Evolutionary conservation across 192 early-diverging fungal genomes (phyloP).

Genomic region (Geranomyces michiganensis): DNA sequence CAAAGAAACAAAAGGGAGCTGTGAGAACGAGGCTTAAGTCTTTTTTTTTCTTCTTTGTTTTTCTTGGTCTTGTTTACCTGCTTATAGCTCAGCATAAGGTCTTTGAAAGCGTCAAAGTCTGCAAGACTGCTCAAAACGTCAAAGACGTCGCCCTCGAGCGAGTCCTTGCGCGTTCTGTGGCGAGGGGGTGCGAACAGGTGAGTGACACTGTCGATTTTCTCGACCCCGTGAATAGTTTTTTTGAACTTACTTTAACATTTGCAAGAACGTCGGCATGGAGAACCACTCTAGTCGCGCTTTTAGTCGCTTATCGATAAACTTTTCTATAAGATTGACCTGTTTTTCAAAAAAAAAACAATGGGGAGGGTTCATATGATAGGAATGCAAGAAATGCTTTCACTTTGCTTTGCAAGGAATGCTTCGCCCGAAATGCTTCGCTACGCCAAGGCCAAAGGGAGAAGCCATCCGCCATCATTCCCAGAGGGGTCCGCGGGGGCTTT

Average conservation of each 20-base stretch:
- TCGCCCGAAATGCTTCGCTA: too few relatives aligned
- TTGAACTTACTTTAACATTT: constrained; percentile 40
- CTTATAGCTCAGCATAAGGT: constrained; percentile 55
- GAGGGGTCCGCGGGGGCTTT: too few relatives aligned
- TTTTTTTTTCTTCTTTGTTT: neutral
- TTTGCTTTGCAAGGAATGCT: neutral
- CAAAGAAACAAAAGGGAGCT: neutral
- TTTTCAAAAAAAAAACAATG: neutral
- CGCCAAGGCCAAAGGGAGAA: too few relatives aligned
- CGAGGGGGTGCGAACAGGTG: neutral
- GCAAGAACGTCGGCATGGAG: constrained; percentile 49
- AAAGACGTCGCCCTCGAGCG: constrained; percentile 58
- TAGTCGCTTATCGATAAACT: constrained; percentile 46
- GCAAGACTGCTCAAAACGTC: constrained; percentile 53
- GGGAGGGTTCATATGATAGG: too few relatives aligned
- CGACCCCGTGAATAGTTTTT: neutral
- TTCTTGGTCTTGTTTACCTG: constrained; percentile 8
- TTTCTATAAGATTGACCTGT: constrained; percentile 35
- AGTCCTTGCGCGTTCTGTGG: neutral
- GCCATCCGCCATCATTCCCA: too few relatives aligned
- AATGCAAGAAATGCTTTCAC: neutral
- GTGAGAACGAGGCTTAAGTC: neutral
- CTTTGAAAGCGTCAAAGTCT: constrained; percentile 60
- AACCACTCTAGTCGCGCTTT: constrained; percentile 42
- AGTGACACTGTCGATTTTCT: neutral